These are phyloP conservation scores for Aspergillus sclerotialis DNA, from an alignment of 2,329 filamentous ascomycete species.

Conservation along the genomic window DNA sequence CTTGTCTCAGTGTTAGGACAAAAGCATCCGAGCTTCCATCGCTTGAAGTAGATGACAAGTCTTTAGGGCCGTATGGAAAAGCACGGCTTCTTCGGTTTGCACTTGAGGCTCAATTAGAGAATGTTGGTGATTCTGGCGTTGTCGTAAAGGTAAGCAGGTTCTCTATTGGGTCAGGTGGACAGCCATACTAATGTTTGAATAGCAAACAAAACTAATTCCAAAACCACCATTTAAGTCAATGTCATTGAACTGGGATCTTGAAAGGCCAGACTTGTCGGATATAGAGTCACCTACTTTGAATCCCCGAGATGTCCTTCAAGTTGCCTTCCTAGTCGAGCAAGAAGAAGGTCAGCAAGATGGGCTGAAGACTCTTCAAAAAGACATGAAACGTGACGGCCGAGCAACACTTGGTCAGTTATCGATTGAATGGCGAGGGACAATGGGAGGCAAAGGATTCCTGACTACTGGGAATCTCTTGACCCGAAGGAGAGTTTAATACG, in stretches of 20 bases:
- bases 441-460: constrained; percentile 83
- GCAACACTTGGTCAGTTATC: constrained; percentile 72
- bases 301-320: constrained; percentile 58
- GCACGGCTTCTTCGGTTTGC: constrained; percentile 52
- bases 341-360: constrained; percentile 40
- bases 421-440: constrained; percentile 80
- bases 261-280: constrained; percentile 21
- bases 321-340: constrained; percentile 57
- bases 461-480: constrained; percentile 71
- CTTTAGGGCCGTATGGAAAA: constrained; percentile 38
- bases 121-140: constrained; percentile 77
- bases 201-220: constrained; percentile 44
- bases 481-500: constrained; percentile 30
- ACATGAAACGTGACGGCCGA: constrained; percentile 44
- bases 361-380: constrained; percentile 45
- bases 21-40: constrained; percentile 64
- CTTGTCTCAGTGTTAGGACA: constrained; percentile 80
- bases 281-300: constrained; percentile 44
- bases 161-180: constrained; percentile 6
- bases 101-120: constrained; percentile 91
- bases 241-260: constrained; percentile 50
- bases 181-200: constrained; percentile 4
- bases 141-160: constrained; percentile 66
- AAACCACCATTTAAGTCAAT: constrained; percentile 48
- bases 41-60: constrained; percentile 38